phyloP scores from a whole-genome alignment of 306 rosid genomes.

The Medicago arabica region DNA sequence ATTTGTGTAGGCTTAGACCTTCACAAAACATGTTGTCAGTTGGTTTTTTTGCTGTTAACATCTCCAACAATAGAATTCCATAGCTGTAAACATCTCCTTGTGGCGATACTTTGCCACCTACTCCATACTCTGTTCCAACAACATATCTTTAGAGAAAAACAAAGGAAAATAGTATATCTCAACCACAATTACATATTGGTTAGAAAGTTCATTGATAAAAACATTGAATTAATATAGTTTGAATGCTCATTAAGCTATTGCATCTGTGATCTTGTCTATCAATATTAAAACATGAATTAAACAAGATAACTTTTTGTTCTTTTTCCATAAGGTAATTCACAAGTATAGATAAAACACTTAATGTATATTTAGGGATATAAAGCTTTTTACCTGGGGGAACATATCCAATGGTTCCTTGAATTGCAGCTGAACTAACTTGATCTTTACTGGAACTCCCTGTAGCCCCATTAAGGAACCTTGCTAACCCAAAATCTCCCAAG shows the following conservation, averaged over 20 bases:
- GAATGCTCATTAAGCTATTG: background rate
- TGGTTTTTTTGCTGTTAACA: conserved; percentile 36
- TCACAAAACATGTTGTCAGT: conserved; percentile 30
- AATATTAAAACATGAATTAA: too few species aligned
- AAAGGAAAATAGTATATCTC: background rate
- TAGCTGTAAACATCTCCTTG: conserved; percentile 39
- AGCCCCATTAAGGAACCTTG: conserved; percentile 36
- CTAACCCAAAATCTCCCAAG: conserved; percentile 56
- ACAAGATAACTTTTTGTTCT: too few species aligned
- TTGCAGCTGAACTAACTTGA: conserved; percentile 30
- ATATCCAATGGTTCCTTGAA: conserved; percentile 49
- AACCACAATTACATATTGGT: background rate
- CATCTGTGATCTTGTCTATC: background rate
- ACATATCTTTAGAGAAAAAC: background rate
- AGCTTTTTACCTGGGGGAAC: conserved; percentile 41
- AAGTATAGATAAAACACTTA: background rate
- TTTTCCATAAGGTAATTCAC: background rate
- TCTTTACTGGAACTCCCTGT: background rate
- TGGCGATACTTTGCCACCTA: conserved; percentile 3
- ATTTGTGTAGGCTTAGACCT: conserved; percentile 27
- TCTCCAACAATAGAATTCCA: conserved; percentile 34
- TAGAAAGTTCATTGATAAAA: background rate
- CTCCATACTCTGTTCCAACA: conserved; percentile 20
- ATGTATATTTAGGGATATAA: background rate
- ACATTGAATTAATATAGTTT: too few species aligned